Evolutionary conservation across 495 filamentous ascomycete species (phyloP).

Genomic region (Neurospora sublineolata): DNA sequence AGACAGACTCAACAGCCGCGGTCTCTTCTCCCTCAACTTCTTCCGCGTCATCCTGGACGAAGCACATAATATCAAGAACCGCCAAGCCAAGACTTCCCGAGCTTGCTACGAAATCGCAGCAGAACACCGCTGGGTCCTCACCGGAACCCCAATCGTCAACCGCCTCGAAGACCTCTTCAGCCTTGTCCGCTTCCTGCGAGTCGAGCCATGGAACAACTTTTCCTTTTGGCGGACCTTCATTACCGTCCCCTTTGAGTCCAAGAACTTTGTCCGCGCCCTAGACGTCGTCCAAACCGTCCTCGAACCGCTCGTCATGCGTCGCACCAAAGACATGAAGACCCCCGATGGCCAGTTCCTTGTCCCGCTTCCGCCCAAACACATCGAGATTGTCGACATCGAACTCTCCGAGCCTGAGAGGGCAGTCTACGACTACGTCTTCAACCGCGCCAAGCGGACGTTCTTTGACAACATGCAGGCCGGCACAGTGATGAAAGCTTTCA

Average conservation of each 20-base stretch:
- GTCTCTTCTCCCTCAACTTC: slow-evolving; percentile 84
- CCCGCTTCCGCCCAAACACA: slow-evolving; percentile 64
- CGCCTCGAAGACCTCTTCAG: slow-evolving; percentile 94
- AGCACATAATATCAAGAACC: slow-evolving; percentile 88
- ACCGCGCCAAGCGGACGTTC: slow-evolving; percentile 70
- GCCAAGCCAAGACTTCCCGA: slow-evolving; percentile 76
- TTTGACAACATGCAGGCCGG: slow-evolving; percentile 78
- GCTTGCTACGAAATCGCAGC: slow-evolving; percentile 84
- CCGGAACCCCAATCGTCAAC: slow-evolving; percentile 95
- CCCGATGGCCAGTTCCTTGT: slow-evolving; percentile 81
- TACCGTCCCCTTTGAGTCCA: slow-evolving; percentile 89
- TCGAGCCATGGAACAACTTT: slow-evolving; percentile 97
- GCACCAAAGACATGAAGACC: slow-evolving; percentile 97
- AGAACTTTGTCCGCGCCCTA: slow-evolving; percentile 82
- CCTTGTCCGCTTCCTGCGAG: slow-evolving; percentile 77
- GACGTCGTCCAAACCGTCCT: slow-evolving; percentile 96
- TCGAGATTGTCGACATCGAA: slow-evolving; percentile 77
- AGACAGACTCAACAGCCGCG: slow-evolving; percentile 48
- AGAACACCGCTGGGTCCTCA: slow-evolving; percentile 83
- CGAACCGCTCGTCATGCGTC: slow-evolving; percentile 85
- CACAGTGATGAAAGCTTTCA: slow-evolving; percentile 86
- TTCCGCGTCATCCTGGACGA: slow-evolving; percentile 93
- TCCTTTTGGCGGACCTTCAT: slow-evolving; percentile 99
- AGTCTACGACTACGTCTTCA: slow-evolving; percentile 84
- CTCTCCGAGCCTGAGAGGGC: slow-evolving; percentile 74